These are phyloP conservation scores for Yamadazyma oceani DNA, from an alignment of 1,139 yeast genomes.

Conservation along the genomic window DNA sequence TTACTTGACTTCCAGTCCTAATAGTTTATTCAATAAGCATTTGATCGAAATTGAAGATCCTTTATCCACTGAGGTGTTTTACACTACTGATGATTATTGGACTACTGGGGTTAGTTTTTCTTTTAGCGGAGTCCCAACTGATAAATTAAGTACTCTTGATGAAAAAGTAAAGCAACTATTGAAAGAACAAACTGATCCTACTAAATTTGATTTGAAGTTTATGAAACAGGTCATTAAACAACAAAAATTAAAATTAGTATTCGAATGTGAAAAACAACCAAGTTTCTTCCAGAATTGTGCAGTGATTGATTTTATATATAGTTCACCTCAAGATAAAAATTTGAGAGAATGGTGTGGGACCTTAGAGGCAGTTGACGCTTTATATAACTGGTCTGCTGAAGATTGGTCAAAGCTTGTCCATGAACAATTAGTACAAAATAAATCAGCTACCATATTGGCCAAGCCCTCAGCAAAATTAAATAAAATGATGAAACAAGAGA, in stretches of 20 bases:
- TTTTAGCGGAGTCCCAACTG: conserved; percentile 77
- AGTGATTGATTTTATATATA: conserved; percentile 79
- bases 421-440: conserved; percentile 58
- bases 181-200: conserved; percentile 45
- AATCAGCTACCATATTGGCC: conserved; percentile 74
- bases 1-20: conserved; percentile 75
- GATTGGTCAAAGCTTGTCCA: conserved; percentile 66
- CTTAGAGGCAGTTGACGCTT: conserved; percentile 58
- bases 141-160: conserved; percentile 54
- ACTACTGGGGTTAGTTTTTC: conserved; percentile 59
- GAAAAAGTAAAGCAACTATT: conserved; percentile 51
- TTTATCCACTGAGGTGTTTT: conserved; percentile 69
- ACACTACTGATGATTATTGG: conserved; percentile 68
- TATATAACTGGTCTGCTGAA: conserved; percentile 59
- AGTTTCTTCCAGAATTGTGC: conserved; percentile 63
- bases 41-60: conserved; percentile 85
- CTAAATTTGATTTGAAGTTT: conserved; percentile 60
- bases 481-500: conserved; percentile 49
- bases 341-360: conserved; percentile 54
- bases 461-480: conserved; percentile 71
- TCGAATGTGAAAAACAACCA: conserved; percentile 67
- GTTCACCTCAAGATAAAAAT: conserved; percentile 59
- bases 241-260: conserved; percentile 60
- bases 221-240: conserved; percentile 69
- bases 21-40: conserved; percentile 63